A percentile compares a stretch with the other conserved stretches of the same genome.
These are phyloP conservation scores for Cercospora sp. DNA, from an alignment of 2,329 filamentous ascomycete species.

Conservation along the genomic window DNA sequence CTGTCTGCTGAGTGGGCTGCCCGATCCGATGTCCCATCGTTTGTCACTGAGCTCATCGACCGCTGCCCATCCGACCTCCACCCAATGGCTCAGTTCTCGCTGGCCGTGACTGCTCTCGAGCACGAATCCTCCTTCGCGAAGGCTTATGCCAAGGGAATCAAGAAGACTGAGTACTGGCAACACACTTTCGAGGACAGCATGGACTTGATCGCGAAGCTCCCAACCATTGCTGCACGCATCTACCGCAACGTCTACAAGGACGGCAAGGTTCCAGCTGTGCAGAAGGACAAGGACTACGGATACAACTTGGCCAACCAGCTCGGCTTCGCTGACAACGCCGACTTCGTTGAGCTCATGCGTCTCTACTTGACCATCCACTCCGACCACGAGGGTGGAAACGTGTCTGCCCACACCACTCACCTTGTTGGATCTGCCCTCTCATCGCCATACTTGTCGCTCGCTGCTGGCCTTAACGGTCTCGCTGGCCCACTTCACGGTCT, in stretches of 20 bases:
- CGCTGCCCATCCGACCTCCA: constrained; percentile 98
- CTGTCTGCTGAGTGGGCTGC: constrained; percentile 99
- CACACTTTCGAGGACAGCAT: constrained; percentile 99
- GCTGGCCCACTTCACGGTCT: constrained; percentile 97
- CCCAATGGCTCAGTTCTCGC: constrained; percentile 99
- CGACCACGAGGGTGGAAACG: constrained; percentile 99
- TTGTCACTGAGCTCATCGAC: constrained; percentile 99
- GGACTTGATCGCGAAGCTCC: constrained; percentile 99
- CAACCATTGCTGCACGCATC: constrained; percentile 95
- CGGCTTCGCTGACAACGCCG: constrained; percentile 88
- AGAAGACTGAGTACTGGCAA: constrained; percentile 99
- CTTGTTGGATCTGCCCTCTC: constrained; percentile 93
- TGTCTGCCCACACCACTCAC: constrained; percentile 97
- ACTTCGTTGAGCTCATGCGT: constrained; percentile 98
- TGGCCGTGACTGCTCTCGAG: constrained; percentile 97
- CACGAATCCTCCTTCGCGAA: constrained; percentile 97
- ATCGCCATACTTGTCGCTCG: constrained; percentile 94
- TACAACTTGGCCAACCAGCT: constrained; percentile 99
- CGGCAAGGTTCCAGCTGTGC: constrained; percentile 90
- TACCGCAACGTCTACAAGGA: constrained; percentile 99
- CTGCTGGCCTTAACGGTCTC: constrained; percentile 96
- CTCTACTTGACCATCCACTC: constrained; percentile 99
- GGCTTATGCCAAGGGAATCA: constrained; percentile 97
- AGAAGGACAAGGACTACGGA: constrained; percentile 99
- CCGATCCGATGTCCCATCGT: constrained; percentile 94